Percentiles rank a stretch among this genome's conserved stretches.
These are phyloP conservation scores for Hymenochaete sp. DNA, from an alignment of 1,284 basidiomycete species.

Conservation along the genomic window DNA sequence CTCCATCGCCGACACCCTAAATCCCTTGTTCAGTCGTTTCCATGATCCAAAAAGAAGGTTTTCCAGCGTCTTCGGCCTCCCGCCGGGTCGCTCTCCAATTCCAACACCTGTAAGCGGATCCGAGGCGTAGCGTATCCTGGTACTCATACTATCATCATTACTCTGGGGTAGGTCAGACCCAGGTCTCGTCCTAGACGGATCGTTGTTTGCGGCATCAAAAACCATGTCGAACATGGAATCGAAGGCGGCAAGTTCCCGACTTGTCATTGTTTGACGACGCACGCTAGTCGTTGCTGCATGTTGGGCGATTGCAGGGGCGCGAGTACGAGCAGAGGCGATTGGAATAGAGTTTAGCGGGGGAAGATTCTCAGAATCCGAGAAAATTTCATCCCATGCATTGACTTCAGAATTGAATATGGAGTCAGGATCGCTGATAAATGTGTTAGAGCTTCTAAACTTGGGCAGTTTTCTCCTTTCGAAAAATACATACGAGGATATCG, in stretches of 20 bases:
- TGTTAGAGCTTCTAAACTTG: too few species aligned
- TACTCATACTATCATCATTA: constrained; percentile 18
- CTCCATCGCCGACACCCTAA: constrained; percentile 29
- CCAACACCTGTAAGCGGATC: constrained; percentile 17
- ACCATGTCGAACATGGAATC: constrained; percentile 68
- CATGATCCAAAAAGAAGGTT: too few species aligned
- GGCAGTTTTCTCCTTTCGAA: too few species aligned
- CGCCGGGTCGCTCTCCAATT: constrained; percentile 23
- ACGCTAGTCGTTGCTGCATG: constrained; percentile 20
- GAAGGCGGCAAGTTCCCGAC: constrained; percentile 53
- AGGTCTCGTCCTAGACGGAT: constrained; percentile 16
- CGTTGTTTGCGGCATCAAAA: constrained; percentile 43
- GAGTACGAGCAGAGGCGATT: constrained; percentile 6
- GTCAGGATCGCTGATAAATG: too few species aligned
- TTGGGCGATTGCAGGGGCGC: constrained; percentile 14
- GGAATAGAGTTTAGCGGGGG: constrained; percentile 21
- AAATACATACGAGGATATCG: too few species aligned
- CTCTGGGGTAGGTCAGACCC: neutral
- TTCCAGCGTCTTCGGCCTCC: too few species aligned
- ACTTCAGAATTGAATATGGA: constrained; percentile 17
- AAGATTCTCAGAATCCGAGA: constrained; percentile 33
- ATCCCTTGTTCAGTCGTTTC: too few species aligned
- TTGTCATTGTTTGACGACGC: constrained; percentile 55
- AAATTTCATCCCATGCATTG: constrained; percentile 50
- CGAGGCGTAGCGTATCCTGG: constrained; percentile 18